Percentiles rank a stretch among this genome's conserved stretches.
These are phyloP conservation scores for Pichia sporocuriosa DNA, from an alignment of 805 yeast genomes.

Conservation along the genomic window DNA sequence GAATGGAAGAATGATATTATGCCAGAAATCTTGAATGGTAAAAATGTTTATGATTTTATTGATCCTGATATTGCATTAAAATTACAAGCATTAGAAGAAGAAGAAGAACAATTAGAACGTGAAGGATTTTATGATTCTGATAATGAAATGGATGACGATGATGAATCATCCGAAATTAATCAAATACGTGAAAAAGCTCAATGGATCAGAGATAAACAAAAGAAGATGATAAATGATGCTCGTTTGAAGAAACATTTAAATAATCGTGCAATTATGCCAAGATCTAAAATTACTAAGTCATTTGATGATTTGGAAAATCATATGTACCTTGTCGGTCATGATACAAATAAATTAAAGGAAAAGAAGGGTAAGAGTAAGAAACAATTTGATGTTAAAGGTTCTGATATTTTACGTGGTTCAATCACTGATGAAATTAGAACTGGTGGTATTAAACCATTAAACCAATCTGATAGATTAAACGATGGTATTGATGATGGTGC, in stretches of 20 bases:
- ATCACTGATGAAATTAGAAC: constrained; percentile 10
- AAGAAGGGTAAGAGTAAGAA: constrained; percentile 19
- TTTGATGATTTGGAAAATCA: constrained; percentile 79
- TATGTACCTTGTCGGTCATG: constrained; percentile 86
- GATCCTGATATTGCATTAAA: constrained; percentile 94
- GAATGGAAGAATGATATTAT: constrained; percentile 96
- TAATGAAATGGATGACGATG: constrained; percentile 51
- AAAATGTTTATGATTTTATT: constrained; percentile 93
- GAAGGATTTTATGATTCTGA: constrained; percentile 97
- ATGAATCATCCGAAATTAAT: constrained; percentile 44
- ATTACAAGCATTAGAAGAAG: constrained; percentile 91
- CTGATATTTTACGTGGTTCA: constrained; percentile 58
- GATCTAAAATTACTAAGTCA: constrained; percentile 76
- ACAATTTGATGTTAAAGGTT: constrained; percentile 50
- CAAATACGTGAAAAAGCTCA: constrained; percentile 79
- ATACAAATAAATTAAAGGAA: constrained; percentile 58
- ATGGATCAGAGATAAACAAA: constrained; percentile 95
- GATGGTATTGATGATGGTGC: constrained; percentile 85
- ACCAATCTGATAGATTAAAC: constrained; percentile 72
- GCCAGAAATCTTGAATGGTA: constrained; percentile 96
- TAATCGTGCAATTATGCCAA: constrained; percentile 83
- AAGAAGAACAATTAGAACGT: constrained; percentile 86
- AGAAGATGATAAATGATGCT: constrained; percentile 84
- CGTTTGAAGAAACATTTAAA: constrained; percentile 81
- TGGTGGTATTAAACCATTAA: constrained; percentile 31